Conservation (phyloP, 352 stramenopile species). For the Phytophthora pluvialis region DNA sequence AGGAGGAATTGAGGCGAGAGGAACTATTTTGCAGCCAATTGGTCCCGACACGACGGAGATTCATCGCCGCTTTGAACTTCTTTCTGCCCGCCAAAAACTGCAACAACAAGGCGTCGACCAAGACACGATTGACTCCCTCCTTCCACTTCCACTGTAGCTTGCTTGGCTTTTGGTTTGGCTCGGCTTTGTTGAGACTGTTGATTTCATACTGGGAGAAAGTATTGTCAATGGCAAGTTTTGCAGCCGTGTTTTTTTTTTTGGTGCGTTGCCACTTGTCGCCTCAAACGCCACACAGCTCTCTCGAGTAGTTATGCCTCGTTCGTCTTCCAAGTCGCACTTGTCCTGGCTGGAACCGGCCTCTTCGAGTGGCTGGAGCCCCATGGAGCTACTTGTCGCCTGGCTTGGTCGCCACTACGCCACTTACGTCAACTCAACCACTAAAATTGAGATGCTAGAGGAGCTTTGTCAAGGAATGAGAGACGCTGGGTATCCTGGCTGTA, state of each 20-base stretch:
- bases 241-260: background rate
- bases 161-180: constrained; percentile 13
- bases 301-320: constrained; percentile 2
- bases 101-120: constrained; percentile 11
- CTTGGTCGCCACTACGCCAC: constrained; percentile 19
- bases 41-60: constrained; percentile 22
- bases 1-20: background rate
- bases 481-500: constrained; percentile 11
- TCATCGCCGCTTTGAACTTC: constrained; percentile 20
- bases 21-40: constrained; percentile 1
- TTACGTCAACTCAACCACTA: constrained; percentile 5
- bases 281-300: constrained; percentile 6
- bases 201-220: constrained; percentile 22
- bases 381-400: constrained; percentile 19
- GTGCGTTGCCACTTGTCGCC: constrained; percentile 5
- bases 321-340: constrained; percentile 2
- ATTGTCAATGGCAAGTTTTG: constrained; percentile 33
- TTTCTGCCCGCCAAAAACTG: constrained; percentile 7
- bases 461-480: constrained; percentile 19
- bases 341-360: constrained; percentile 16
- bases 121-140: constrained; percentile 19
- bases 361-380: constrained; percentile 10
- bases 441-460: constrained; percentile 19
- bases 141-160: constrained; percentile 9
- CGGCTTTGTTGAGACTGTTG: constrained; percentile 24